phyloP scores from a whole-genome alignment of 441 rosid species.

The Adansonia rubrostipa region DNA sequence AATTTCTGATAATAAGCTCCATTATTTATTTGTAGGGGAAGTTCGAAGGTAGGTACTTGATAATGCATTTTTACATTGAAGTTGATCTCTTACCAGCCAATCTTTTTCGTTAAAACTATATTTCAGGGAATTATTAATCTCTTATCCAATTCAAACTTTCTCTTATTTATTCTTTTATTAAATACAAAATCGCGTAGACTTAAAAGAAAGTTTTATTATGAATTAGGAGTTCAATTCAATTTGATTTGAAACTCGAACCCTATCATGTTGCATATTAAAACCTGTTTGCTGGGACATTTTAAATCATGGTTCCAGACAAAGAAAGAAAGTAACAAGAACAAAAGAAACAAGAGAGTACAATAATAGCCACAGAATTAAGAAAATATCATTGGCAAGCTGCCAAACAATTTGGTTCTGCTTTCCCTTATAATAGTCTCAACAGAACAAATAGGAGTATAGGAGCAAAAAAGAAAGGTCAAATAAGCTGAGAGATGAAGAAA shows the following conservation, averaged over 20 bases:
- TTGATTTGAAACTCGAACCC: too few species aligned
- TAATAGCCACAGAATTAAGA: too few species aligned
- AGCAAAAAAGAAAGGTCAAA: not conserved
- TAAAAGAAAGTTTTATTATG: not conserved
- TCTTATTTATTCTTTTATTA: not conserved
- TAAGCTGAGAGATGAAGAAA: constrained; percentile 33
- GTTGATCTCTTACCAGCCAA: not conserved
- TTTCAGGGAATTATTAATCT: not conserved
- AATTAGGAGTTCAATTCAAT: too few species aligned
- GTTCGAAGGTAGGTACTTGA: not conserved
- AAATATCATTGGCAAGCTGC: too few species aligned
- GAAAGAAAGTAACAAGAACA: not conserved
- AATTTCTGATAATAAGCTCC: not conserved
- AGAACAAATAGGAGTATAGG: not conserved
- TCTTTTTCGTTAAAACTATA: too few species aligned
- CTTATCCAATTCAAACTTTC: too few species aligned
- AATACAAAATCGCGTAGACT: not conserved
- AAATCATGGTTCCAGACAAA: not conserved
- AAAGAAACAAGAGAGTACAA: too few species aligned
- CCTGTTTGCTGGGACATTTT: not conserved
- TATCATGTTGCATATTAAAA: not conserved
- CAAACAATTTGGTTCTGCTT: too few species aligned
- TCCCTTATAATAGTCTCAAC: not conserved
- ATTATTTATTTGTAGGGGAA: not conserved
- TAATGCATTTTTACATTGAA: not conserved